Base-by-base conservation (phyloP, 179 eudicot species). In the Beta macrorhiza region DNA sequence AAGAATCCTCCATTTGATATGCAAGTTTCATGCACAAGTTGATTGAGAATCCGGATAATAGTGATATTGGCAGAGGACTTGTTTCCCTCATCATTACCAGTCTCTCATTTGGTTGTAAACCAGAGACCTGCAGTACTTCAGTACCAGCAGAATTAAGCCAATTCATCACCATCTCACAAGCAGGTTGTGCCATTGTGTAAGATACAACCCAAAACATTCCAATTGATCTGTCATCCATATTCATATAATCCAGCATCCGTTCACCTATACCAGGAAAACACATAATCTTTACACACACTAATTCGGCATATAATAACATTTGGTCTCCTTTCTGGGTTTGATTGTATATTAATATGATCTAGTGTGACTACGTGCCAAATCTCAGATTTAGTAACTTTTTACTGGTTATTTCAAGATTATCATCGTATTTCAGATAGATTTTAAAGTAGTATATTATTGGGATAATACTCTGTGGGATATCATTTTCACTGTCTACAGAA, bases 201-300 rank as follows among this genome's bases (percentile, higher is more conserved):
- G 98, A 92, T 58, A 92, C 92, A 81, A 94, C 97, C 99, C 99
- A 96, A 91, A 94, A 94, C 98, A 96, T 94, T 80, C 99, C 99
- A 79, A 87, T 71, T 57, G 98, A 94, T 82, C 92, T 90, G 45
- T 91, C 95, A 84, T 96, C 99, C 92, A 96, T 81, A 84, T 88
- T 92, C 96, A 89, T 90, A 83, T 91, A 96, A 84, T 96, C 94
- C 81, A 93, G 83, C 90, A 87, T 87, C 61, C 91, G 90, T 67
- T 92, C 97, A 84, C 96, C 99, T 96, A 82, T 49, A 78, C 56
- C 58, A 78, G 55, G 57, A 77, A 78, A 67, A 19, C 42, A 72
- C 37, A 57, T 64, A 68, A 51, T 55, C 25, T 65, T 37, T 58
- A 20, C 59, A 42, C 42, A n/a, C 59, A 70, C 49, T 32, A 20